Conservation (phyloP, 192 early-diverging fungal species). For the Borealophlyctis nickersoniae region DNA sequence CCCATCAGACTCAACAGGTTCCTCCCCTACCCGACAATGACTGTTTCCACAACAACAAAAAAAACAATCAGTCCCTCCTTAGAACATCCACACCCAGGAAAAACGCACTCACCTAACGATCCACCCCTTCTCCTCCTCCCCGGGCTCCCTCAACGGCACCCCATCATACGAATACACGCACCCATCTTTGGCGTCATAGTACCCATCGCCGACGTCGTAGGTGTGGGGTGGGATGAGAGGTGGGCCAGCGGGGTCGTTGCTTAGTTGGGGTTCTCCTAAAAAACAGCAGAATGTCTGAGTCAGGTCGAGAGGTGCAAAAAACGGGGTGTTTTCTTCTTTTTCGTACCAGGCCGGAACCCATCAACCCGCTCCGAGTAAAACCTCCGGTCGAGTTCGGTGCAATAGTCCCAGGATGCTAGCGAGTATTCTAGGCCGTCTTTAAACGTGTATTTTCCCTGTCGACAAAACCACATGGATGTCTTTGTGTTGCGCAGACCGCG, state of each 20-base stretch:
- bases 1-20: no score
- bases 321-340: not conserved
- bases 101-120: conserved; percentile 27
- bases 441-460: conserved; percentile 52
- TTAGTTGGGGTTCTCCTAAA: conserved; percentile 34
- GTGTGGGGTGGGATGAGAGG: conserved; percentile 22
- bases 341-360: conserved; percentile 41
- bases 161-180: conserved; percentile 28
- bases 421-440: conserved; percentile 50
- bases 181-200: conserved; percentile 25
- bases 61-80: not conserved
- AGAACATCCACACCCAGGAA: not conserved
- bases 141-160: conserved; percentile 12
- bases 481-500: not conserved
- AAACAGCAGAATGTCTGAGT: not conserved
- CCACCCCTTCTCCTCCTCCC: conserved; percentile 34
- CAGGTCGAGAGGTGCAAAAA: not conserved
- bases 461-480: not conserved
- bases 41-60: not conserved
- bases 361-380: conserved; percentile 50
- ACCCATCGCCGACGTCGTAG: conserved; percentile 37
- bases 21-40: no score
- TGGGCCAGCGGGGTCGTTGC: conserved; percentile 25
- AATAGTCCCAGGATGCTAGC: conserved; percentile 52
- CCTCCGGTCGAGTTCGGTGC: conserved; percentile 47